Percentiles rank a stretch among this genome's conserved stretches.
Evolutionary conservation across 2,329 filamentous ascomycete species (phyloP).

Genomic region (Trichoderma koningii): DNA sequence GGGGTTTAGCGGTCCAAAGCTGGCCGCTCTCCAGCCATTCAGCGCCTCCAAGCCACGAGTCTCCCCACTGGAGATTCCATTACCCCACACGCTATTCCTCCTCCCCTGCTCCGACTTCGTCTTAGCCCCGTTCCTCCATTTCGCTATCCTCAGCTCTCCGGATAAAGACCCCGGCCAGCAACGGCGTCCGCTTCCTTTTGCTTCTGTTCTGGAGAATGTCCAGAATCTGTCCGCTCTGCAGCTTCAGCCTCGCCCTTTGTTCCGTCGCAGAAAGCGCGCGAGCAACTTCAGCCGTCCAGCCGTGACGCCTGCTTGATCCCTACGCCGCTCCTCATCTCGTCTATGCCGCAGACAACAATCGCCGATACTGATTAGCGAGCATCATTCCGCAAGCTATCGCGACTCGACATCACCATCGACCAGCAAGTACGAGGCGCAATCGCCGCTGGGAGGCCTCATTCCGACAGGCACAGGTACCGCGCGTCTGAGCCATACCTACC

Average conservation of each 20-base stretch:
- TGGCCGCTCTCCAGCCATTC: slow-evolving; percentile 6
- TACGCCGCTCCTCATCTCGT: neutral
- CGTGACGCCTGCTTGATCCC: neutral
- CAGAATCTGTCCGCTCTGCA: neutral
- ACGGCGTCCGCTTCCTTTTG: neutral
- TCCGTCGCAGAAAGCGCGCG: neutral
- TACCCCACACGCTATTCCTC: slow-evolving; percentile 26
- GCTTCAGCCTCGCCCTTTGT: neutral
- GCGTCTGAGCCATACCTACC: neutral
- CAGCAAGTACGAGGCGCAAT: neutral
- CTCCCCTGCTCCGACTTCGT: neutral
- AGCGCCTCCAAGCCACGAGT: neutral
- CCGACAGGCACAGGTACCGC: neutral
- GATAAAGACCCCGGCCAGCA: slow-evolving; percentile 22
- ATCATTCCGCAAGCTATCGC: slow-evolving; percentile 10
- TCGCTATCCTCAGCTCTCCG: slow-evolving; percentile 15
- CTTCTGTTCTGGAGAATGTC: slow-evolving; percentile 5
- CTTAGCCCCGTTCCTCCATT: neutral
- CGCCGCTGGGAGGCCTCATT: neutral
- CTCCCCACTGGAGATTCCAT: neutral
- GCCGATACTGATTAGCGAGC: slow-evolving; percentile 11
- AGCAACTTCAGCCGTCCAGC: neutral
- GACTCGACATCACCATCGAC: neutral
- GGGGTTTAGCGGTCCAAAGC: slow-evolving; percentile 6
- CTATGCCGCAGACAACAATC: neutral